These are phyloP conservation scores for Sclerotinia subarctica DNA, from an alignment of 2,329 filamentous ascomycete species.

Conservation along the genomic window DNA sequence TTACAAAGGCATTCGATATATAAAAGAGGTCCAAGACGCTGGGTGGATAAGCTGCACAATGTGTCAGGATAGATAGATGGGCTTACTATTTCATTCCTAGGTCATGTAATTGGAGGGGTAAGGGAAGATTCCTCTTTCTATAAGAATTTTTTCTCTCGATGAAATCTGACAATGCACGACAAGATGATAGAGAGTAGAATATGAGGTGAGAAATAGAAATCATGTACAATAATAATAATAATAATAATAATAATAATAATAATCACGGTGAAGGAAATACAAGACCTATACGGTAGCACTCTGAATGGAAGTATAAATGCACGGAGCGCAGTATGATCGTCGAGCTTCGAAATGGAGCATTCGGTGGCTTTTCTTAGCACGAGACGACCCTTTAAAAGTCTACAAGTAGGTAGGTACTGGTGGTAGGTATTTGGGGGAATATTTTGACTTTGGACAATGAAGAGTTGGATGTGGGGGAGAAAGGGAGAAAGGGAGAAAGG, in stretches of 20 bases:
- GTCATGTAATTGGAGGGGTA: conserved; percentile 9
- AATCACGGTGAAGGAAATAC: conserved; percentile 24
- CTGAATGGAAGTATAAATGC: conserved; percentile 23
- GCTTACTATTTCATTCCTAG: conserved; percentile 12
- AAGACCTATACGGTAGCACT: conserved; percentile 13
- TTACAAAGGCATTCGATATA: background rate
- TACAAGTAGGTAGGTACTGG: too few relatives aligned
- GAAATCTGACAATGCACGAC: conserved; percentile 19
- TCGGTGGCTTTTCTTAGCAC: conserved; percentile 18
- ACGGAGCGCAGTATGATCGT: conserved; percentile 30
- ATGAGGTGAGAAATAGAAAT: conserved; percentile 22
- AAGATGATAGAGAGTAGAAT: conserved; percentile 12
- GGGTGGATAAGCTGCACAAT: background rate
- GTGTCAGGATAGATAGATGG: conserved; percentile 12
- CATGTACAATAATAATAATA: conserved; percentile 15
- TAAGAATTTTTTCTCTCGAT: background rate
- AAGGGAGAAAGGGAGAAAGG: background rate
- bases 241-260: conserved; percentile 9
- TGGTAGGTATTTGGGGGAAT: background rate
- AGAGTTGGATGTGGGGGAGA: background rate
- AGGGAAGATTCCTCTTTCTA: background rate
- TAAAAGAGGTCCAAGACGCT: background rate
- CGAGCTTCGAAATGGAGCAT: conserved; percentile 15
- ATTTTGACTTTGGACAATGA: background rate
- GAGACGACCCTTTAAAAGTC: conserved; percentile 23